A percentile compares a stretch with the other conserved stretches of the same genome.
Conservation (phyloP, 1,139 yeast species). For the Kurtzmaniella quercitrusa region DNA sequence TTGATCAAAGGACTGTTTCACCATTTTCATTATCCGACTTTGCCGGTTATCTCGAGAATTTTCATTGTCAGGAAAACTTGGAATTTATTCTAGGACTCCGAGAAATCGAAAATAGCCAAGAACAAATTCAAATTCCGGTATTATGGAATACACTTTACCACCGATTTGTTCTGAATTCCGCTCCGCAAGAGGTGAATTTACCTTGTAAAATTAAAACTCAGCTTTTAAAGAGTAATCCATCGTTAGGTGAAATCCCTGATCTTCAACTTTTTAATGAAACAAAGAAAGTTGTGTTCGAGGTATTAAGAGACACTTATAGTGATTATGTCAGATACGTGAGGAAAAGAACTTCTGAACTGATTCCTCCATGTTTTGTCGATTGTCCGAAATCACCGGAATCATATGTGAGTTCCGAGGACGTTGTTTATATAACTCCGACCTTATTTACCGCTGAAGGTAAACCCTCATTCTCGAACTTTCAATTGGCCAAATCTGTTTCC, state of each 20-base stretch:
- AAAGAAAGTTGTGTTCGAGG: conserved; percentile 26
- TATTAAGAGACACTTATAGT: conserved; percentile 29
- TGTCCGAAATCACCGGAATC: conserved; percentile 7
- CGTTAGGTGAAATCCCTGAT: conserved; percentile 7
- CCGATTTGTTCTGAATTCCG: conserved; percentile 22
- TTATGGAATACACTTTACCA: conserved; percentile 25
- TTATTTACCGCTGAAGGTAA: conserved; percentile 1
- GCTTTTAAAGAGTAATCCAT: conserved; percentile 4
- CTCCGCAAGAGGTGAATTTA: conserved; percentile 32
- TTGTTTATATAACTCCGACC: conserved; percentile 2
- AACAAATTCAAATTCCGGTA: background rate
- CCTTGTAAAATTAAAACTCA: conserved; percentile 19
- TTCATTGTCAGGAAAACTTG: conserved; percentile 35
- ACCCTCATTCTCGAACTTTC: conserved; percentile 5
- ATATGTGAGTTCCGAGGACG: background rate
- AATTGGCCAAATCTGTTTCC: conserved; percentile 2
- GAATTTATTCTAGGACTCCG: conserved; percentile 29
- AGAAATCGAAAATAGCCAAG: conserved; percentile 12
- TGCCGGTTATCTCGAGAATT: conserved; percentile 20
- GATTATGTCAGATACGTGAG: conserved; percentile 25
- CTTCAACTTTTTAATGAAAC: conserved; percentile 12
- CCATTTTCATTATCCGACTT: conserved; percentile 22
- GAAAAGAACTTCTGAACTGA: background rate
- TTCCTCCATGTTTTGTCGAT: conserved; percentile 6
- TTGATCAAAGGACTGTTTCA: conserved; percentile 4